Conservation (phyloP, 1,284 basidiomycete species). For the Leucoagaricus sp. region DNA sequence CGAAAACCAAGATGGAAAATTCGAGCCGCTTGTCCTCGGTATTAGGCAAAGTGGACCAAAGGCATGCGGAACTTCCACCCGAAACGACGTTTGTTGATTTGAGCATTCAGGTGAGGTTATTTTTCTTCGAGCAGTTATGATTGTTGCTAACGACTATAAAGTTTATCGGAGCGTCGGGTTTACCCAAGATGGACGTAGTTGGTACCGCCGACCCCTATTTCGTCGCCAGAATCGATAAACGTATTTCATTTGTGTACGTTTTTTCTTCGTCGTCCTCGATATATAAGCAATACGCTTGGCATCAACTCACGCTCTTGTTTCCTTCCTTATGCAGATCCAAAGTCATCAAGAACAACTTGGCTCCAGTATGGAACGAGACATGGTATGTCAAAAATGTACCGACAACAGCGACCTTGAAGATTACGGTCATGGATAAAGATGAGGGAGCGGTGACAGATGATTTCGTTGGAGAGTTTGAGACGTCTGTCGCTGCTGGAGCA, state of each 20-base stretch:
- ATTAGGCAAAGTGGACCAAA: slow-evolving; percentile 25
- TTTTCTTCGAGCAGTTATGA: background rate
- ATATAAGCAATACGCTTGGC: slow-evolving; percentile 5
- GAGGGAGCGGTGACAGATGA: slow-evolving; percentile 58
- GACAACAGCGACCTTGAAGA: slow-evolving; percentile 50
- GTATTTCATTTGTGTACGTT: slow-evolving; percentile 61
- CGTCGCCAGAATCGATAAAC: slow-evolving; percentile 62
- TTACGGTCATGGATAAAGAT: slow-evolving; percentile 69
- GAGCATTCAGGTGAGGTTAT: slow-evolving; percentile 40
- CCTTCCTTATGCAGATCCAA: slow-evolving; percentile 50
- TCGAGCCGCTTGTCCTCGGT: slow-evolving; percentile 35
- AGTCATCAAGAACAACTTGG: slow-evolving; percentile 55
- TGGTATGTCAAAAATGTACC: slow-evolving; percentile 77
- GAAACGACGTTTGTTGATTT: slow-evolving; percentile 44
- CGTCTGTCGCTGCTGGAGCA: slow-evolving; percentile 51
- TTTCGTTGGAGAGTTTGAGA: slow-evolving; percentile 64
- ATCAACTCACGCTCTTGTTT: background rate
- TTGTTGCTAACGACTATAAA: slow-evolving; percentile 24
- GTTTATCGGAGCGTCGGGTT: slow-evolving; percentile 67
- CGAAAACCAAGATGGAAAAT: slow-evolving; percentile 22
- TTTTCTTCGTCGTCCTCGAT: background rate
- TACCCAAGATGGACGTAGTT: slow-evolving; percentile 72
- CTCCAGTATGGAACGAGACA: slow-evolving; percentile 73
- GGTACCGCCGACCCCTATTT: slow-evolving; percentile 74
- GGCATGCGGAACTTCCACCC: slow-evolving; percentile 25